Evolutionary conservation across 2,329 filamentous ascomycete genomes (phyloP).

Genomic region (Pseudogymnoascus sp.): DNA sequence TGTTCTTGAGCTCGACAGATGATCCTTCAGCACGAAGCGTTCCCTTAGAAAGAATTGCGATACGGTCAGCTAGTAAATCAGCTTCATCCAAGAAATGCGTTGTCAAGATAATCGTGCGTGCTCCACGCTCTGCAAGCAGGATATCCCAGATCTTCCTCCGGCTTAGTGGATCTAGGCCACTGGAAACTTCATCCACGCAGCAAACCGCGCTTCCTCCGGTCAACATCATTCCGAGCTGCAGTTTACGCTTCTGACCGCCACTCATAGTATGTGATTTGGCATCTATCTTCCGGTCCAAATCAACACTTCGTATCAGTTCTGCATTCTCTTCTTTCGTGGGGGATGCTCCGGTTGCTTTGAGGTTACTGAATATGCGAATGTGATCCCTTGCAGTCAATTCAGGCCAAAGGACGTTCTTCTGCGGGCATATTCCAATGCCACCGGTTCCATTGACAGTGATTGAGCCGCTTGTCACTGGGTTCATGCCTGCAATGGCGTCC

Average conservation of each 20-base stretch:
- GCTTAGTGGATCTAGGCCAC: conserved; percentile 78
- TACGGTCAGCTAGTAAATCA: conserved; percentile 79
- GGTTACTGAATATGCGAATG: conserved; percentile 69
- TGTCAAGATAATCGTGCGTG: conserved; percentile 75
- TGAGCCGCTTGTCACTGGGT: conserved; percentile 63
- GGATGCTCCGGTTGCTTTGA: conserved; percentile 56
- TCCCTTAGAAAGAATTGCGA: conserved; percentile 80
- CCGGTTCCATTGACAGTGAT: conserved; percentile 72
- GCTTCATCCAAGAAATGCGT: conserved; percentile 94
- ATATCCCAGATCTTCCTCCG: conserved; percentile 93
- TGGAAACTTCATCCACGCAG: conserved; percentile 86
- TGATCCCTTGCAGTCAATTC: conserved; percentile 81
- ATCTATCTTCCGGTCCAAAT: conserved; percentile 65
- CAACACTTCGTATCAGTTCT: conserved; percentile 60
- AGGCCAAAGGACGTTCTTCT: conserved; percentile 92
- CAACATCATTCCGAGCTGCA: conserved; percentile 92
- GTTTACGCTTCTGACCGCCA: conserved; percentile 84
- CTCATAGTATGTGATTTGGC: conserved; percentile 71
- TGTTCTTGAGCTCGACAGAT: conserved; percentile 76
- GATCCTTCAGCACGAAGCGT: conserved; percentile 74
- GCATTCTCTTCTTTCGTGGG: conserved; percentile 52
- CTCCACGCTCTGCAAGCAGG: conserved; percentile 71
- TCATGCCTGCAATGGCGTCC: conserved; percentile 77
- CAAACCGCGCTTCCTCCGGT: conserved; percentile 82
- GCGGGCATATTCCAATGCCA: conserved; percentile 78